These are phyloP conservation scores for Zygosaccharomyces lentus DNA, from an alignment of 805 yeast genomes.

Conservation along the genomic window DNA sequence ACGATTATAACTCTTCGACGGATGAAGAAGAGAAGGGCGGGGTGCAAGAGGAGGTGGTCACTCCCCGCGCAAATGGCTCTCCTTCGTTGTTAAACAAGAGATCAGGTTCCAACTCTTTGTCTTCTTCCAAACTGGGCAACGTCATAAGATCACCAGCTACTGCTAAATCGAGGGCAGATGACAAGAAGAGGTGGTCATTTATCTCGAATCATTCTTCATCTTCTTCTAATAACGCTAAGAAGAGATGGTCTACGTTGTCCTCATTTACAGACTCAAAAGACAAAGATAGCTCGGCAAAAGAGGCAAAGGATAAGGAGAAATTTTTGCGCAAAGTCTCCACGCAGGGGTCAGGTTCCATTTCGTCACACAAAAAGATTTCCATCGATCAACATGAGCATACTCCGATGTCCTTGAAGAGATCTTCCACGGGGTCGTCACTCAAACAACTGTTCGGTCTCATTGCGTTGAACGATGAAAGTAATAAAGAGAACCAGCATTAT, in stretches of 20 bases:
- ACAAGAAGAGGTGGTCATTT: conserved; percentile 32
- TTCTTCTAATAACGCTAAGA: conserved; percentile 23
- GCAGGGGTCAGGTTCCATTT: conserved; percentile 16
- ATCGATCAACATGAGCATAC: conserved; percentile 12
- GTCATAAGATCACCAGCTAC: conserved; percentile 2
- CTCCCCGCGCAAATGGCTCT: background rate
- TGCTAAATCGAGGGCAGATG: conserved; percentile 13
- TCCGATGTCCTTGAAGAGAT: conserved; percentile 21
- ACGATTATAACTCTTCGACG: conserved; percentile 22
- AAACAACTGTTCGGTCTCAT: conserved; percentile 32
- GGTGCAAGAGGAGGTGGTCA: background rate
- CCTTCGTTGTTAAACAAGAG: background rate
- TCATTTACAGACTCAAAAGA: conserved; percentile 18
- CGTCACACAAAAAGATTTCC: conserved; percentile 19
- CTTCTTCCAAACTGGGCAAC: background rate
- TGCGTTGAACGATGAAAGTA: conserved; percentile 22
- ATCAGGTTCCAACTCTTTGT: background rate
- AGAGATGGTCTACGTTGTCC: conserved; percentile 33
- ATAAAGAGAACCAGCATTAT: conserved; percentile 18
- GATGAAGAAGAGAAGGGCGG: conserved; percentile 4
- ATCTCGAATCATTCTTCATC: conserved; percentile 28
- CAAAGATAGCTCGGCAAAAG: conserved; percentile 8
- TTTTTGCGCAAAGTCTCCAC: conserved; percentile 15
- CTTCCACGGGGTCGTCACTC: conserved; percentile 33
- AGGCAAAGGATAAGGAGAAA: conserved; percentile 14